Evolutionary conservation across 75 land plant genomes (phyloP), one percentile per base, ranked within the genome.

Genomic region (Pseudotsuga menziesii): DNA sequence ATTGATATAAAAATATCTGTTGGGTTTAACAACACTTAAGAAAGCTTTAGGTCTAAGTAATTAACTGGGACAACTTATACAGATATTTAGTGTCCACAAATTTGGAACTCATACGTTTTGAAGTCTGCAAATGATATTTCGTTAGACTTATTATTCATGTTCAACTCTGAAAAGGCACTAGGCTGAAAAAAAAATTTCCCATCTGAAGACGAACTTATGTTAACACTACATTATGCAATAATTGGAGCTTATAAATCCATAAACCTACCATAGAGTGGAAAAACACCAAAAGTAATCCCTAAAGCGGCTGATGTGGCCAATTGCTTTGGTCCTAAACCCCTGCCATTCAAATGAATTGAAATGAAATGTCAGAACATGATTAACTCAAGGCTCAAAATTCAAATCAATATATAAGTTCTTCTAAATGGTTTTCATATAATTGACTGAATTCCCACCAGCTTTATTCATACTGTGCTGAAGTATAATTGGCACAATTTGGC

Each of bases 241-340:
- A 39, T n/a, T 69, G 72, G 72, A 41, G 41, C 52, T 41, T 36
- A 17, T 66, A 32, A 1, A 8, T 66, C n/a, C 52, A 41, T 1
- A 69, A 41, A 20, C 81, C 67, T 85, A 90, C 98, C 98, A 82
- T 90, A 93, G 39, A 95, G 85, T 11, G 98, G 98, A 62, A 95
- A 95, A 23, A 95, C 60, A 56, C 98, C 98, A 64, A 95, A 79
- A 27, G 98, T 93, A 20, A 93, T 75, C 35, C 98, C 98, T 29
- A 95, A 76, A 66, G 98, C 93, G 56, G 86, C 86, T 6, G 98
- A 95, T 52, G 88, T 85, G 8, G 98, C 93, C 78, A 95, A 74
- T 70, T 83, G 91, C 77, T 89, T 93, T 27, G 98, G 98, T 25
- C 88, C 95, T 0, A 87, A 80, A n/a, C 96, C 98, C 83, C 97